Evolutionary conservation across 768 basidiomycete species (phyloP), one percentile per base, ranked within the genome.

Genomic region (Hygrocybe punicea): DNA sequence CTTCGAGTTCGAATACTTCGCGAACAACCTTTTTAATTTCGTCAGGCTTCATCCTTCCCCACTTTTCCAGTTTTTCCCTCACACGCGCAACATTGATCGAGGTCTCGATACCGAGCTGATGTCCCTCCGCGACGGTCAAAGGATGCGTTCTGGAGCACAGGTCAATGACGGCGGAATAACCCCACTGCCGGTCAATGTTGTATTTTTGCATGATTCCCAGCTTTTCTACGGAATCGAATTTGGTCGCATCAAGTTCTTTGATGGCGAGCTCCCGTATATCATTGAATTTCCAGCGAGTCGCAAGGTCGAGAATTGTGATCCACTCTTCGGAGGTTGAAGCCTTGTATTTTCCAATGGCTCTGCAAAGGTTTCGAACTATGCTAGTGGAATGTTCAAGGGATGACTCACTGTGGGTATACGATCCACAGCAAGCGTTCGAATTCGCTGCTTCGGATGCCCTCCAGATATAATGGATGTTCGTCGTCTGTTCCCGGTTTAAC

Each of bases 191-290:
- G 58, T 83, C 78, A 56, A 88, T 77, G 0, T 73, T 61, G 65
- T 79, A 79, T 16, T 67, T 64, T 40, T 85, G 84, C 59, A 88
- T 88, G 0, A 81, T 67, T 3, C 74, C 68, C 16, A 85, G 78
- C 55, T 64, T 56, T 37, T 67, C 60, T 35, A 69, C 60, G 53
- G 81, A 73, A 69, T 68, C 2, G 34, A 40, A 53, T 79, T 79
- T 2, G 69, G 67, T n/a, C 62, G 74, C 74, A 44, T 83, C 82
- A 0, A 89, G 72, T 47, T 89, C 81, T 1, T 81, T 80, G 1
- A 85, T 76, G 1, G 82, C 83, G 1, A 89, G 79, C 1, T 72
- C 68, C 39, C 83, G 80, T 6, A 88, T 78, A 39, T 84, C 79
- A 3, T 59, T 55, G 59, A 90, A 89, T 0, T 65, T 61, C 83